phyloP scores from a whole-genome alignment of 192 early-diverging fungal genomes.

The Coemansia sp. region DNA sequence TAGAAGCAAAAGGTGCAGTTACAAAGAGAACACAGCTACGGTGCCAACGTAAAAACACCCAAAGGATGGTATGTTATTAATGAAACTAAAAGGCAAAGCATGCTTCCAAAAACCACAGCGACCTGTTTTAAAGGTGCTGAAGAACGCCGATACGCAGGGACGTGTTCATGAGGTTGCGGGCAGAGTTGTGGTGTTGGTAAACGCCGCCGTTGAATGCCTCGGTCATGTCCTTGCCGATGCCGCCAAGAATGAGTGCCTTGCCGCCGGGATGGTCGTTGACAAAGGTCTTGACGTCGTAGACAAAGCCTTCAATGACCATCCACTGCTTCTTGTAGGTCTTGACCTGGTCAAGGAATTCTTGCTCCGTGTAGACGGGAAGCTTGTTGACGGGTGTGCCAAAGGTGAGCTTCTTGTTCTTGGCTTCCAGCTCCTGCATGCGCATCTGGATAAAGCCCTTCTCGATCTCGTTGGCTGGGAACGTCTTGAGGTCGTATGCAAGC shows the following conservation, averaged over 20 bases:
- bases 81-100: too few species aligned
- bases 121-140: constrained; percentile 25
- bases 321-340: constrained; percentile 69
- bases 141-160: constrained; percentile 52
- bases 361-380: constrained; percentile 68
- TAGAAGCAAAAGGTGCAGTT: too few species aligned
- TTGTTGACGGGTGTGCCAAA: constrained; percentile 73
- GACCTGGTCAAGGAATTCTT: constrained; percentile 66
- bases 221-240: constrained; percentile 84
- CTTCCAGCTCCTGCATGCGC: constrained; percentile 74
- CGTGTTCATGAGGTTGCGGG: constrained; percentile 70
- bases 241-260: constrained; percentile 63
- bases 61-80: too few species aligned
- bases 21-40: too few species aligned
- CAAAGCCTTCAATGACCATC: constrained; percentile 79
- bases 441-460: constrained; percentile 76
- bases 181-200: constrained; percentile 88
- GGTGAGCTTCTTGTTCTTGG: constrained; percentile 60
- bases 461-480: constrained; percentile 78
- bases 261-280: constrained; percentile 90
- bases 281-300: constrained; percentile 82
- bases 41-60: too few species aligned
- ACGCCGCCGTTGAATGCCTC: constrained; percentile 86
- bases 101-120: neutral
- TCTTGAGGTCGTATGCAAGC: constrained; percentile 70